Base-by-base conservation (phyloP, 2,329 filamentous ascomycete genomes). In the Metarhizium brunneum region DNA sequence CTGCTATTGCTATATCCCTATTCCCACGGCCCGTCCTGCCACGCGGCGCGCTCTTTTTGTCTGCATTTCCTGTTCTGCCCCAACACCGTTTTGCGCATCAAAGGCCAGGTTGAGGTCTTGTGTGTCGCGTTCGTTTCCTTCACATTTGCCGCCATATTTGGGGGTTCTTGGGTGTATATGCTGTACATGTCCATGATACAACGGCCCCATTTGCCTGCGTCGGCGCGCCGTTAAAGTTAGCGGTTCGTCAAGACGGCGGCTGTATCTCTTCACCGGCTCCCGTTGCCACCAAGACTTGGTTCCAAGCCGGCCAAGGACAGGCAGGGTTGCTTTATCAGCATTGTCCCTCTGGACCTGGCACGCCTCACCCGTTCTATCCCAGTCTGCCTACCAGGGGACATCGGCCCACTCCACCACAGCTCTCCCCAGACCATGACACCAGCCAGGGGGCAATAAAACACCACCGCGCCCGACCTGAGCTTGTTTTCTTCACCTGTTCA, bases 371-470 rank as follows among this genome's bases (percentile, higher is more conserved):
- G 73, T 71, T 67, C 66, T 64, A 75, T 75, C 75, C 76, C 73
- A 73, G 74, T 78, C 74, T 64, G 68, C 54, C 52, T 67, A 65
- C 68, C 71, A 71, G 70, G 71, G 70, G 66, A 66, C 58, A 62
- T 63, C 63, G 63, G 65, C 64, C 66, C 66, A 68, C 69, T 66
- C 70, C 66, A 66, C 63, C 63, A 61, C 54, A 67, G 63, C 66
- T 69, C 58, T 51, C 71, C 73, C 72, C 69, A 69, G 69, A 71
- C 74, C 74, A 69, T 71, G 72, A 72, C 69, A 69, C 69, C 69
- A 69, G 73, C 72, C 71, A 72, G 70, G 69, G 70, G 68, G 69
- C 71, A 72, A 75, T 75, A 76, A 76, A 76, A 75, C 73, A 75
- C 70, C 72, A 73, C 73, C 74, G 70, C 72, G 74, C 74, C 72